Conservation (phyloP, 2,329 filamentous ascomycete genomes). For the Juglanconis sp. region DNA sequence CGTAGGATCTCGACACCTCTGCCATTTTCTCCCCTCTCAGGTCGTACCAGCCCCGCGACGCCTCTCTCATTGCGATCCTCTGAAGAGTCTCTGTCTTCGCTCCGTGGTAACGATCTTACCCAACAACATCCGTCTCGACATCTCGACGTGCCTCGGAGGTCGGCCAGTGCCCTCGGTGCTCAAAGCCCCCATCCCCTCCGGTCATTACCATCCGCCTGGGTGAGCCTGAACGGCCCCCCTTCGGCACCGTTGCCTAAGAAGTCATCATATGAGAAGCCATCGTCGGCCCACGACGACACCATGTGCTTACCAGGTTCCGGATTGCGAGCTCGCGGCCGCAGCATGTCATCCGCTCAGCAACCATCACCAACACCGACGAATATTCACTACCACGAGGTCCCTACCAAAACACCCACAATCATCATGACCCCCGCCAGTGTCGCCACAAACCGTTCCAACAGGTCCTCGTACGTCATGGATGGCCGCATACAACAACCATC, state of each 20-base stretch:
- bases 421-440: conserved; percentile 2
- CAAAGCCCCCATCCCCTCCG: conserved; percentile 20
- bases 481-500: neutral
- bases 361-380: neutral
- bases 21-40: conserved; percentile 26
- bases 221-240: conserved; percentile 5
- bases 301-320: neutral
- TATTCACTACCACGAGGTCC: neutral
- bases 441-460: neutral
- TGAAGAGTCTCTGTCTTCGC: conserved; percentile 44
- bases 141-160: conserved; percentile 14
- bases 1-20: conserved; percentile 32
- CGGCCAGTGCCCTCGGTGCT: neutral
- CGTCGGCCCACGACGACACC: neutral
- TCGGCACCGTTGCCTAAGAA: conserved; percentile 13
- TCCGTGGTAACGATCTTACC: conserved; percentile 30
- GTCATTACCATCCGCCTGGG: conserved; percentile 7
- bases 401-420: conserved; percentile 4
- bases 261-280: conserved; percentile 1
- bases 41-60: conserved; percentile 24
- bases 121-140: conserved; percentile 17
- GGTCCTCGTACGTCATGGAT: neutral
- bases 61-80: conserved; percentile 34
- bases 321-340: neutral
- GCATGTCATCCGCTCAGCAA: conserved; percentile 3